Conservation (phyloP, 2,329 filamentous ascomycete species). For the Aspergillus sp. region DNA sequence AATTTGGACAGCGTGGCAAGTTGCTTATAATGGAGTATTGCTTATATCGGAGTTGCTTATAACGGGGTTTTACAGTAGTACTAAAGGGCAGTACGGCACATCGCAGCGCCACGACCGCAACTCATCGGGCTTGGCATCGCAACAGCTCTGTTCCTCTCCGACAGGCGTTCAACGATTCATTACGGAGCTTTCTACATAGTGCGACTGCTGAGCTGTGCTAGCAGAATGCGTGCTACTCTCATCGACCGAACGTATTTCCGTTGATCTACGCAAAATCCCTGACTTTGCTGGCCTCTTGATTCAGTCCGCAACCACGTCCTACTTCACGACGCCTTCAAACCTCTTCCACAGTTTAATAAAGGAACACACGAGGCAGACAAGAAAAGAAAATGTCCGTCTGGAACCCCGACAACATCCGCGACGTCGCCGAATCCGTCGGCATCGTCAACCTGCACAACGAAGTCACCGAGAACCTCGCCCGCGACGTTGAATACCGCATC, state of each 20-base stretch:
- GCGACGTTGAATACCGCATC: constrained; percentile 92
- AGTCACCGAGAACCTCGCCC: constrained; percentile 75
- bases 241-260: background rate
- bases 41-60: no score
- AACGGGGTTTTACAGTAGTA: no score
- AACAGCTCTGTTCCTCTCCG: background rate
- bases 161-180: background rate
- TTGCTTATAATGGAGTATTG: no score
- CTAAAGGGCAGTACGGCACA: background rate
- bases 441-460: constrained; percentile 76
- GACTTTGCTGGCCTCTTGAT: no score
- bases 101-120: background rate
- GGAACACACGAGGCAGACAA: background rate
- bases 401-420: constrained; percentile 92
- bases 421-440: constrained; percentile 93
- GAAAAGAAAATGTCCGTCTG: constrained; percentile 59
- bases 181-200: background rate
- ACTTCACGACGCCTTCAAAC: constrained; percentile 3
- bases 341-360: background rate
- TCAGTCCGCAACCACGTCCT: background rate
- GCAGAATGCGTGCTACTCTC: background rate
- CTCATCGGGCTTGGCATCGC: background rate
- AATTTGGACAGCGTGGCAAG: no score
- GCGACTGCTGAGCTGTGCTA: background rate
- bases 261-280: background rate